Evolutionary conservation across 306 rosid species (phyloP).

Genomic region (Fragaria ananassa): DNA sequence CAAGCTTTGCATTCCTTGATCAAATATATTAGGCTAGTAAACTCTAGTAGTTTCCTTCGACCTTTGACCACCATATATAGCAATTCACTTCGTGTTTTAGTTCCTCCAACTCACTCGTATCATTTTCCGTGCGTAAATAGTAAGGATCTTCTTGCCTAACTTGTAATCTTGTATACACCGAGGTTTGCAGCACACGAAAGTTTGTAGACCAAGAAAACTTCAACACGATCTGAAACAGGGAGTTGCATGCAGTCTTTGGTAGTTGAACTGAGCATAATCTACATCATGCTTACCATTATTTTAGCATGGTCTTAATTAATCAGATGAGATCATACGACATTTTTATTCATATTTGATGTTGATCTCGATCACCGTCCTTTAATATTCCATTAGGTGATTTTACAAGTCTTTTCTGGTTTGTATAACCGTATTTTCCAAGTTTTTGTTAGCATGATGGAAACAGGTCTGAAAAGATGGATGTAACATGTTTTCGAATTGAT

Average conservation of each 20-base stretch:
- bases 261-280: neutral
- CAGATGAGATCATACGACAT: neutral
- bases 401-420: neutral
- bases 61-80: neutral
- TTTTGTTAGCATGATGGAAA: neutral
- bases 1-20: neutral
- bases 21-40: neutral
- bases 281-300: conserved; percentile 7
- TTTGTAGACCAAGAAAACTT: neutral
- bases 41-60: neutral
- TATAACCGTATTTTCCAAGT: neutral
- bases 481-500: neutral
- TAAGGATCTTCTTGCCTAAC: conserved; percentile 5
- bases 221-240: neutral
- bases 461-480: neutral
- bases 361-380: neutral
- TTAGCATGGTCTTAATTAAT: neutral
- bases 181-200: neutral
- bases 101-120: neutral
- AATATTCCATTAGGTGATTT: neutral
- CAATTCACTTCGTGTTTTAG: neutral
- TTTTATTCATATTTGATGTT: neutral
- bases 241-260: conserved; percentile 10
- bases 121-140: neutral
- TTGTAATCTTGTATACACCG: neutral